A percentile compares a stretch with the other conserved stretches of the same genome.
These are phyloP conservation scores for Paxillus ammoniavirescens DNA, from an alignment of 768 basidiomycete genomes.

Conservation along the genomic window DNA sequence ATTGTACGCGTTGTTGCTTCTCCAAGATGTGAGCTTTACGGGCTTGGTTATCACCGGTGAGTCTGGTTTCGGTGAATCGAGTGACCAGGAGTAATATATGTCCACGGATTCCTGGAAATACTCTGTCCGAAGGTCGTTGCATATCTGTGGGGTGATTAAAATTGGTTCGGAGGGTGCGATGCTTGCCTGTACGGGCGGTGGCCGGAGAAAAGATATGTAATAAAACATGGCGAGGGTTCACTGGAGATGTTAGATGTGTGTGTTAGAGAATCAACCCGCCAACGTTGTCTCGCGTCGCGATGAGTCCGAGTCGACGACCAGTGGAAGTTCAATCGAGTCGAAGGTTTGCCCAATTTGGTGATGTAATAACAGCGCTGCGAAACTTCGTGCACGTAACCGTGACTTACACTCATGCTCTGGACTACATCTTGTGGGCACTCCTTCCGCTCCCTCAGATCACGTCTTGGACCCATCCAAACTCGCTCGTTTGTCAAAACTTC, in stretches of 20 bases:
- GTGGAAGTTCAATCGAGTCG: too few relatives aligned
- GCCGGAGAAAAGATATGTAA: slow-evolving; percentile 88
- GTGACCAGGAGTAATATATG: slow-evolving; percentile 69
- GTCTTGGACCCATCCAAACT: slow-evolving; percentile 7
- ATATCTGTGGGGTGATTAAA: slow-evolving; percentile 77
- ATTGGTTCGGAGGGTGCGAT: slow-evolving; percentile 39
- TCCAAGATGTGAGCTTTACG: slow-evolving; percentile 73
- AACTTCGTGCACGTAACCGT: too few relatives aligned
- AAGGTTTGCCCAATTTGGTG: background rate
- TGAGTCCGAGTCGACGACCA: too few relatives aligned
- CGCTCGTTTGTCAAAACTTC: slow-evolving; percentile 24
- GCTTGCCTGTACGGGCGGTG: slow-evolving; percentile 61
- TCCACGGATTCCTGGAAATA: slow-evolving; percentile 52
- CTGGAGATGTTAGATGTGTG: background rate
- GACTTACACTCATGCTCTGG: slow-evolving; percentile 22
- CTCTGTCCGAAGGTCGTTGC: slow-evolving; percentile 89
- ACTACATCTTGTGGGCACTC: slow-evolving; percentile 18
- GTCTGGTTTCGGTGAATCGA: slow-evolving; percentile 20
- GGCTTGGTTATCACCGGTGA: slow-evolving; percentile 39
- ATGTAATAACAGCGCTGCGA: background rate
- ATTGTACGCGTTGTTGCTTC: slow-evolving; percentile 68
- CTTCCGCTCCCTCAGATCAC: slow-evolving; percentile 15
- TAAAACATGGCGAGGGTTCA: slow-evolving; percentile 60
- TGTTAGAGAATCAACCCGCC: too few relatives aligned
- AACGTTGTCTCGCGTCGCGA: too few relatives aligned